phyloP scores from a whole-genome alignment of 106 monocot genomes.

The Gastrodia elata region DNA sequence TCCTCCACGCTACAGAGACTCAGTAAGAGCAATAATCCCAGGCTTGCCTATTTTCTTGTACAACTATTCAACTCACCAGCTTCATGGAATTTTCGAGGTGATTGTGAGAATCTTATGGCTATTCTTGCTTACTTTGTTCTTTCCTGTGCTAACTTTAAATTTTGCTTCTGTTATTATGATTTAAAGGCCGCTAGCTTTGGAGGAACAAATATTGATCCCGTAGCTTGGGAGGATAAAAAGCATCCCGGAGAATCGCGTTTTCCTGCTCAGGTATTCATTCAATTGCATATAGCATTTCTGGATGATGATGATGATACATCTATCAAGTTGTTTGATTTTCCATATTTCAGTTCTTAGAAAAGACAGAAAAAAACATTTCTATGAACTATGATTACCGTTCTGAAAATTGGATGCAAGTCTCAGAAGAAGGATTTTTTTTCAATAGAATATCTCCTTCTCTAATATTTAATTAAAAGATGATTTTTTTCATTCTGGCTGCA shows the following conservation, averaged over 20 bases:
- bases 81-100: slow-evolving; percentile 98
- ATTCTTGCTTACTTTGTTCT: background rate
- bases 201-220: slow-evolving; percentile 87
- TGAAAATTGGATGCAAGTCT: too few relatives aligned
- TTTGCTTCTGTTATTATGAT: background rate
- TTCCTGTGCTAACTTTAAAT: background rate
- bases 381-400: too few relatives aligned
- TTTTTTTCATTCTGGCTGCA: too few relatives aligned
- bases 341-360: too few relatives aligned
- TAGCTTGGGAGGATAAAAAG: slow-evolving; percentile 97
- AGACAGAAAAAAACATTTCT: too few relatives aligned
- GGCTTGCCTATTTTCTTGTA: slow-evolving; percentile 91
- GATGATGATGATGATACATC: too few relatives aligned
- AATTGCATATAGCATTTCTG: too few relatives aligned
- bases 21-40: slow-evolving; percentile 84
- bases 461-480: too few relatives aligned
- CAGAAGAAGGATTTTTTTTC: too few relatives aligned
- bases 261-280: slow-evolving; percentile 89
- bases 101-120: background rate
- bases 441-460: too few relatives aligned
- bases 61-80: slow-evolving; percentile 91
- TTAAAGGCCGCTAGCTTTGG: slow-evolving; percentile 90
- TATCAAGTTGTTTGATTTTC: too few relatives aligned
- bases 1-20: slow-evolving; percentile 84
- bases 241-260: slow-evolving; percentile 87